These are phyloP conservation scores for Cadophora gregata DNA, from an alignment of 2,329 filamentous ascomycete genomes.

Conservation along the genomic window DNA sequence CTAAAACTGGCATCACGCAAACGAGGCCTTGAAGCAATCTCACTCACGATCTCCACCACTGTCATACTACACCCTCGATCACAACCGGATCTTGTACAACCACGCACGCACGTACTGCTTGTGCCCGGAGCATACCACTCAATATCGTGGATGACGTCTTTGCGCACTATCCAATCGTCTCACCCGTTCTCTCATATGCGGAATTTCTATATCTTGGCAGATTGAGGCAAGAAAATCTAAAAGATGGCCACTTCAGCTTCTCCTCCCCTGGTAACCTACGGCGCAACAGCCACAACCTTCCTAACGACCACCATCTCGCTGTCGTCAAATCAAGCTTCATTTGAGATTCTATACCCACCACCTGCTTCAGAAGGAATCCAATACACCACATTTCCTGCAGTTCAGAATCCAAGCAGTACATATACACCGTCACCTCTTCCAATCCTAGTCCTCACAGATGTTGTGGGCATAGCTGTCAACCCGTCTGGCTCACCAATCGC, in stretches of 20 bases:
- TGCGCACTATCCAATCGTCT: neutral
- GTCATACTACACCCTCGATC: conserved; percentile 1
- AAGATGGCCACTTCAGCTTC: conserved; percentile 8
- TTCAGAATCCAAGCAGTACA: neutral
- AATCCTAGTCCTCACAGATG: conserved; percentile 30
- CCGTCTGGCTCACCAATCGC: conserved; percentile 12
- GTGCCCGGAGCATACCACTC: neutral
- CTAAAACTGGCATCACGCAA: neutral
- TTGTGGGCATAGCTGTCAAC: conserved; percentile 26
- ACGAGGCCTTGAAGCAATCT: conserved; percentile 1
- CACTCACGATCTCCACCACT: conserved; percentile 4
- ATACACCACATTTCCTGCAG: conserved; percentile 17
- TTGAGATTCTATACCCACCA: conserved; percentile 25
- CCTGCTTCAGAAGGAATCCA: conserved; percentile 1
- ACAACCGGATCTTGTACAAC: neutral
- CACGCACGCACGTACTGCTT: neutral
- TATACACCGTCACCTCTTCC: conserved; percentile 11
- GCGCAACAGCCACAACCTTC: conserved; percentile 25
- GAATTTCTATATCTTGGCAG: neutral
- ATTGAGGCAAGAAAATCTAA: neutral
- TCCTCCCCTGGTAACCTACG: conserved; percentile 13
- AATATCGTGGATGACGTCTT: neutral
- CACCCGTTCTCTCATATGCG: neutral
- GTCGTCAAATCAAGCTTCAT: neutral
- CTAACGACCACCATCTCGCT: conserved; percentile 29